Base-by-base conservation (phyloP, 108 stramenopile genomes). In the Skeletonema marinoi region DNA sequence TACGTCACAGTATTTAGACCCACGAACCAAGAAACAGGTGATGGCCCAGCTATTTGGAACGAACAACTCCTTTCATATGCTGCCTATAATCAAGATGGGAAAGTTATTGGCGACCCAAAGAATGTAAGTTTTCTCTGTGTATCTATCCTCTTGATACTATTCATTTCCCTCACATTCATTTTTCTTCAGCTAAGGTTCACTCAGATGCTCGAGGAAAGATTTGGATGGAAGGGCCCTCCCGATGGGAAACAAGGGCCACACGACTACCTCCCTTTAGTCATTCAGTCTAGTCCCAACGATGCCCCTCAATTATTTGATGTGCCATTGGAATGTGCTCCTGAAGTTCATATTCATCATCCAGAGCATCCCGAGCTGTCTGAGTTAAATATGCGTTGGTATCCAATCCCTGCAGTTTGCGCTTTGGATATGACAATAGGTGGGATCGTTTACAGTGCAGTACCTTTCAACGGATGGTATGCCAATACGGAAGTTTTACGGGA, bases 401-500 rank as follows among this genome's bases (percentile, higher is more conserved):
- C 38, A 19, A 71, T 74, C 17, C 74, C 74, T 6, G 74, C 65
- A 31, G 74, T 74, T 33, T 74, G 74, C 50, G 74, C 74, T 5
- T 51, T 74, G 6, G 74, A 74, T 19, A 33, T 84, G 44, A 64
- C 31, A 13, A 13, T 80, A 1, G 83, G 83, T 21, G 83, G 83
- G 31, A 32, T 84, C 38, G 29, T 75, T 3, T 84, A 84, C 64
- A 75, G 66, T 13, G 54, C 69, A 3, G 59, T 58, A 32, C 82
- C 82, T 32, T 83, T 83, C 69, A 83, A 83, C 60, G 82, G 82
- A 2, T 83, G 82, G 83, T 84, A 81, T 41, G 76, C 75, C 42
- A 10, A 50, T 14, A 79, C 50, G 6, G 58, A 83, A 70, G 59
- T 83, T 2, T 41, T 75, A 10, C 77, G 82, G 3, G 74, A 83